These are phyloP conservation scores for Cardamine occulta DNA, from an alignment of 345 rosid genomes.

Conservation along the genomic window DNA sequence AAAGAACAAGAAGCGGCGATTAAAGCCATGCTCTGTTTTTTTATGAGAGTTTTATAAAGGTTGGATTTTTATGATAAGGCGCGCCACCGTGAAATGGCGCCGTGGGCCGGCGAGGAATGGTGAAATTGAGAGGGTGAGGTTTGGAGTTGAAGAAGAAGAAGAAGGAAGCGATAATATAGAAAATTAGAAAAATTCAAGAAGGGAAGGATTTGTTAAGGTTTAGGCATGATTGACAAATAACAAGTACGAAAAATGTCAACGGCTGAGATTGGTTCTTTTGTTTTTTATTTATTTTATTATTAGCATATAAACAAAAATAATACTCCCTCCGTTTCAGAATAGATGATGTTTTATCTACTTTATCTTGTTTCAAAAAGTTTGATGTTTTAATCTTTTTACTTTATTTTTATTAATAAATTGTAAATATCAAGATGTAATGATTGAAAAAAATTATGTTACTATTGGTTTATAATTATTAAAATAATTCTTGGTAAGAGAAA, in stretches of 20 bases:
- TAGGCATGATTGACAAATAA: slow-evolving; percentile 9
- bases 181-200: not conserved
- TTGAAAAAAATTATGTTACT: no score
- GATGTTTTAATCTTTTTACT: no score
- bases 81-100: slow-evolving; percentile 43
- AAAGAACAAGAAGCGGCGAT: slow-evolving; percentile 34
- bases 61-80: not conserved
- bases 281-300: not conserved
- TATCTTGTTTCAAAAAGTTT: no score
- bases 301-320: not conserved
- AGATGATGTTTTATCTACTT: no score
- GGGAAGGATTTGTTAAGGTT: slow-evolving; percentile 8
- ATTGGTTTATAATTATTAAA: no score
- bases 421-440: no score
- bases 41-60: not conserved
- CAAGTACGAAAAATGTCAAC: not conserved
- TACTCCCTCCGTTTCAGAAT: no score
- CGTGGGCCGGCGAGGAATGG: slow-evolving; percentile 14
- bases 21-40: slow-evolving; percentile 47
- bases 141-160: slow-evolving; percentile 30
- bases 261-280: slow-evolving; percentile 26
- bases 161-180: not conserved
- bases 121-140: slow-evolving; percentile 37
- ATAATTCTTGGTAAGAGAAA: no score
- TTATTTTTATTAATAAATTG: no score